phyloP scores from a whole-genome alignment of 768 basidiomycete genomes.

The Amanita pallidorosea region DNA sequence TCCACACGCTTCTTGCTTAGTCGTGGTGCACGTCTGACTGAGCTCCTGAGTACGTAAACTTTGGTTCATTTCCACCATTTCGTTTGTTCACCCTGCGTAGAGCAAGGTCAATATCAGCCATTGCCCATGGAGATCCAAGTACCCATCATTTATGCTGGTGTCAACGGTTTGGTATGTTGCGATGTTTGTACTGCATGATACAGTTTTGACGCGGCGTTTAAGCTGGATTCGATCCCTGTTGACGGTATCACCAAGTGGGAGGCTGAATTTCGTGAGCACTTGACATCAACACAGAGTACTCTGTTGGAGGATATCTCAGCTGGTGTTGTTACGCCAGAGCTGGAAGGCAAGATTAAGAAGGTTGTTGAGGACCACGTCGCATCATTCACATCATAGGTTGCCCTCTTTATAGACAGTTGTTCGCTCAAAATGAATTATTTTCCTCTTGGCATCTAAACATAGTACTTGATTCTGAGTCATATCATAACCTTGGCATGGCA shows the following conservation, averaged over 20 bases:
- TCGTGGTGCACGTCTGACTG: conserved; percentile 97
- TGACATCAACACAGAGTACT: conserved; percentile 57
- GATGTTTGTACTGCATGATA: not conserved
- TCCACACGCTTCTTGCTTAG: conserved; percentile 97
- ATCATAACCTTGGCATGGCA: conserved; percentile 4
- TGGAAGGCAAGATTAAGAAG: conserved; percentile 93
- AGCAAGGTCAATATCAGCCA: conserved; percentile 98
- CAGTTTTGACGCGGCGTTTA: conserved; percentile 1
- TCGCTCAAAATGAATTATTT: conserved; percentile 21
- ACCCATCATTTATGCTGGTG: conserved; percentile 98
- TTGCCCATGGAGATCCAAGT: conserved; percentile 94
- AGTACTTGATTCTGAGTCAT: conserved; percentile 9
- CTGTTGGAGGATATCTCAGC: conserved; percentile 80
- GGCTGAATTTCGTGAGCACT: conserved; percentile 82
- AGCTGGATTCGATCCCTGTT: conserved; percentile 93
- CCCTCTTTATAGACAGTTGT: conserved; percentile 17
- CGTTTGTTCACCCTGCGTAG: conserved; percentile 28
- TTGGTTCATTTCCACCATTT: not conserved
- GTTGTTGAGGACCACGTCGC: conserved; percentile 84
- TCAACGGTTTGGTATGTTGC: conserved; percentile 84
- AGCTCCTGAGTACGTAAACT: conserved; percentile 67
- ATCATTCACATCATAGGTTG: conserved; percentile 52
- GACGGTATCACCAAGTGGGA: conserved; percentile 93
- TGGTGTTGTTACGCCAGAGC: conserved; percentile 79
- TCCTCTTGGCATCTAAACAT: not conserved